Base-by-base conservation (phyloP, 2,329 filamentous ascomycete species). In the Conoideocrella luteorostrata region DNA sequence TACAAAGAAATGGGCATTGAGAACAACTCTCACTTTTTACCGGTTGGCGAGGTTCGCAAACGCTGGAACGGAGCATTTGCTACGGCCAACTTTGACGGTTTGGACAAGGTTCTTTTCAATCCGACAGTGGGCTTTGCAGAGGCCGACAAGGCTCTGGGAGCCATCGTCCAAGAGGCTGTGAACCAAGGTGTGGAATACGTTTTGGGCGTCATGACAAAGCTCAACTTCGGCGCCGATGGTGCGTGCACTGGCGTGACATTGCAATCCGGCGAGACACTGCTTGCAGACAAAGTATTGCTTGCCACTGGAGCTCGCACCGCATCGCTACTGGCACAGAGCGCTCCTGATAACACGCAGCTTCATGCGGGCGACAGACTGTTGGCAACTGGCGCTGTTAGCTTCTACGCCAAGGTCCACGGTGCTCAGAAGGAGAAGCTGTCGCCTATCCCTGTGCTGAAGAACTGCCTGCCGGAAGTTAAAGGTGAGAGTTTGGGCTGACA, bases 51-150 rank as follows among this genome's bases (percentile, higher is more conserved):
- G 48, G 74, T 77, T 29, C 70, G 72, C 36, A 63, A 65, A 52
- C 58, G 77, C 44, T 80, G 76, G 58, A 74, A 74, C 34, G 77
- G 77, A 0, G 58, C 77, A 7, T 80, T 81, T 52, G 68, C 73
- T 21, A 71, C 77, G 35, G 71, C 77, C 24, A 68, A 80, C 47
- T 80, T 79, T 54, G 69, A 66, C 6, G 74, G 67, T 7, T 68
- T 78, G 36, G 73, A 74, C 47, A 71, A 72, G 50, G 67, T 80
- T 15, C 66, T 78, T 18, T 69, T 74, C 50, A 82, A 81, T 62
- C 73, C 72, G 47, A 72, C 68, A 24, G 78, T 75, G 56, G 78
- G 78, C 2, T 81, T 76, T 68, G 77, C 70, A 15, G 72, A 76
- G 40, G 78, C 78, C 11, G 76, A 76, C 44, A 74, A 78, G 56